phyloP scores from a whole-genome alignment of 202 grass and related monocot genomes.

The Bolboschoenoplectus hybrid region DNA sequence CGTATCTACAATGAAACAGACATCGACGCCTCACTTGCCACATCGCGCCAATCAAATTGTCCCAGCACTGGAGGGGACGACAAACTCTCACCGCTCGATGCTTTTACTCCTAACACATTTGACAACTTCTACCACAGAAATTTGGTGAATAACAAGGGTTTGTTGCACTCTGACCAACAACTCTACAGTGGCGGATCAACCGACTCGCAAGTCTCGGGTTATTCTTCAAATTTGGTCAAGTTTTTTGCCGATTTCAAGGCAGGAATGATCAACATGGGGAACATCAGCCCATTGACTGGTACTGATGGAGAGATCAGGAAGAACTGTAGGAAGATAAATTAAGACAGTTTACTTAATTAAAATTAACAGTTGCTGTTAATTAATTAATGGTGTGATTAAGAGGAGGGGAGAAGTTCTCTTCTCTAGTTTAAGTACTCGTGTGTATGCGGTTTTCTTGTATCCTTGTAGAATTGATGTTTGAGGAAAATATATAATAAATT shows the following conservation, averaged over 20 bases:
- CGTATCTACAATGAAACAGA: slow-evolving; percentile 77
- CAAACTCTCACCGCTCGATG: slow-evolving; percentile 70
- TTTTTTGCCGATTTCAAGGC: slow-evolving; percentile 69
- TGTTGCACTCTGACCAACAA: slow-evolving; percentile 92
- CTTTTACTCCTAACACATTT: slow-evolving; percentile 65
- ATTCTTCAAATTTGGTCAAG: slow-evolving; percentile 45
- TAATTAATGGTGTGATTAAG: slow-evolving; percentile 13
- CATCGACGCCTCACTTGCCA: slow-evolving; percentile 62
- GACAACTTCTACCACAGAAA: slow-evolving; percentile 86
- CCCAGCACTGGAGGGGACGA: slow-evolving; percentile 52
- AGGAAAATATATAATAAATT: not conserved
- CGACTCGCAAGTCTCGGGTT: slow-evolving; percentile 50
- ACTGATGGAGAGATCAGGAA: slow-evolving; percentile 59
- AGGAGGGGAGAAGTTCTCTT: slow-evolving; percentile 14
- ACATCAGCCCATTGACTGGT: slow-evolving; percentile 60
- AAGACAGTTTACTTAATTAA: not conserved
- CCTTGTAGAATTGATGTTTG: not conserved
- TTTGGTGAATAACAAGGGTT: slow-evolving; percentile 62
- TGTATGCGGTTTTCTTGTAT: not conserved
- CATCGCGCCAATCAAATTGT: slow-evolving; percentile 54
- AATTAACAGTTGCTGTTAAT: not conserved
- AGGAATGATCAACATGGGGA: slow-evolving; percentile 87
- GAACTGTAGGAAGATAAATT: slow-evolving; percentile 65
- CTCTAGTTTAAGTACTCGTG: not conserved
- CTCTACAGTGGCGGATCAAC: slow-evolving; percentile 66